Base-by-base conservation (phyloP, 192 early-diverging fungal genomes). In the Backusella sp. region DNA sequence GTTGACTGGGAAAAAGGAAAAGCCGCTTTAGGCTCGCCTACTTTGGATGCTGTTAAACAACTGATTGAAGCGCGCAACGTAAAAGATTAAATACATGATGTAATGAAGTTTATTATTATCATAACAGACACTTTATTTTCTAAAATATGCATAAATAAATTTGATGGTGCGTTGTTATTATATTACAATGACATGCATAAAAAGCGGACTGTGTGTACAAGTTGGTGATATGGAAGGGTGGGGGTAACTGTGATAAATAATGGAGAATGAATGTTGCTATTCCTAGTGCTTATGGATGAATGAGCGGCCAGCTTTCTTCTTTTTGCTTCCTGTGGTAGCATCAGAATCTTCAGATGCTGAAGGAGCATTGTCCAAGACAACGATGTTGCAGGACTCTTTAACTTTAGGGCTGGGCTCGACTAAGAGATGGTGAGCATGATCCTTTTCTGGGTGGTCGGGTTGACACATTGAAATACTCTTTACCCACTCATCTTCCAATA, bases 401-500 rank as follows among this genome's bases (percentile, higher is more conserved):
- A 37, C 28, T n/a, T 73, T 30, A 2, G 36, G 30, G 21, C 70
- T 17, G 6, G 79, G 79, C 28, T 72, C 56, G n/a, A 79, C 77
- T 6, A 82, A 37, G 14, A 78, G 56, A 79, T 82, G 81, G 56
- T 82, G 81, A 14, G 68, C 34, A 73, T 82, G 81, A 4, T 53
- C 70, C 12, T 46, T 32, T 17, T 59, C 62, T 35, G 74, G 41
- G 15, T 68, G 56, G 6, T 46, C 74, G 36, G 46, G 26, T 7
- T 46, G 44, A 59, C 92, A 94, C 32, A 86, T 77, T 8, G 86
- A 84, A 30, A 94, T 82, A n/a, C 80, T 82, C 74, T 88, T 88
- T 74, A 91, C 91, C 96, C 96, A 98, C 23, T 88, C 80, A 78
- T 90, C 89, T 11, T 90, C 84, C 34, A 96, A 76, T 26, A 95